Evolutionary conservation across 352 stramenopile species (phyloP).

Genomic region (Globisporangium solare): DNA sequence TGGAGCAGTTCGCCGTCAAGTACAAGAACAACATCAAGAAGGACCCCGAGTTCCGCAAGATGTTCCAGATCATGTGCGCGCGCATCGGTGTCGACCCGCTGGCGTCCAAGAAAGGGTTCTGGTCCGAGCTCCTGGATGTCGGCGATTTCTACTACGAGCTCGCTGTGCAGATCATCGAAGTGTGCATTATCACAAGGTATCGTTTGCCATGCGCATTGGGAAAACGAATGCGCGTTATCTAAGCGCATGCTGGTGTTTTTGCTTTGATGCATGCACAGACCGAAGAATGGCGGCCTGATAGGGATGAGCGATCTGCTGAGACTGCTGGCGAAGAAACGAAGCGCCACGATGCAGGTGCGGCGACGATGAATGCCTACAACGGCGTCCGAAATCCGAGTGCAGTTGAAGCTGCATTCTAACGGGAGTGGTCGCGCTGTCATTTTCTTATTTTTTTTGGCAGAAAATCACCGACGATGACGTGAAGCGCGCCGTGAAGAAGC

Average conservation of each 20-base stretch:
- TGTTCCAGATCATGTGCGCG: slow-evolving; percentile 95
- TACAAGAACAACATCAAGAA: slow-evolving; percentile 95
- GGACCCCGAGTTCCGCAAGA: slow-evolving; percentile 91
- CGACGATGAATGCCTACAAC: too few species aligned
- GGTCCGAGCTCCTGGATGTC: slow-evolving; percentile 95
- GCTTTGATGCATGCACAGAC: slow-evolving; percentile 20
- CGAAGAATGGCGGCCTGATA: slow-evolving; percentile 82
- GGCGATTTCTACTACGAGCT: slow-evolving; percentile 99
- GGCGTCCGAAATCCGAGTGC: too few species aligned
- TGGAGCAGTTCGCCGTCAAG: slow-evolving; percentile 92
- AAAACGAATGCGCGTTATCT: neutral
- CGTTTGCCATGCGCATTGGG: neutral
- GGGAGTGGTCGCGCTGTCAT: neutral
- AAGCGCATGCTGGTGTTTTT: neutral
- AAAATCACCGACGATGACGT: slow-evolving; percentile 91
- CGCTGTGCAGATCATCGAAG: slow-evolving; percentile 98
- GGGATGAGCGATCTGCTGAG: slow-evolving; percentile 76
- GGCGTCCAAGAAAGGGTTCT: slow-evolving; percentile 97
- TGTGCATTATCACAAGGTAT: slow-evolving; percentile 92
- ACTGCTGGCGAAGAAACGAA: slow-evolving; percentile 65
- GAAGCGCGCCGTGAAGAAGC: slow-evolving; percentile 92
- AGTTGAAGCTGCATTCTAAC: neutral
- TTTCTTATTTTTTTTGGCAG: slow-evolving; percentile 18
- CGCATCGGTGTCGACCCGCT: slow-evolving; percentile 97
- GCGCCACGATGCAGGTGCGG: slow-evolving; percentile 46